Evolutionary conservation across 257 asterid genomes (phyloP).

Genomic region (Penstemon newberryi): DNA sequence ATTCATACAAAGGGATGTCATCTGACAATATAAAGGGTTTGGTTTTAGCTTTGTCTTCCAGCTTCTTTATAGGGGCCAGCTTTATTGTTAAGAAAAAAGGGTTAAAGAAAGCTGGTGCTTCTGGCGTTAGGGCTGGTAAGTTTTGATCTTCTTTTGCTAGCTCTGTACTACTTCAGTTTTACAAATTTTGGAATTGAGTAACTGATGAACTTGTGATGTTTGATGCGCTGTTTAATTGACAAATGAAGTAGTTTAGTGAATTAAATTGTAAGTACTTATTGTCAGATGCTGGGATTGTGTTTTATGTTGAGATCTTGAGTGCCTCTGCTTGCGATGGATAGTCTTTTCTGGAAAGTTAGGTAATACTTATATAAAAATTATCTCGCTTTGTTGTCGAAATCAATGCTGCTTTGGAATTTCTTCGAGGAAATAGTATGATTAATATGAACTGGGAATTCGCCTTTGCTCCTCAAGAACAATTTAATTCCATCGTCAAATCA

Average conservation of each 20-base stretch:
- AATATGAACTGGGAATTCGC: slow-evolving; percentile 1
- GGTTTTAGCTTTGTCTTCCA: slow-evolving; percentile 78
- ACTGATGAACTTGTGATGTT: not conserved
- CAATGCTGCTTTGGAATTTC: not conserved
- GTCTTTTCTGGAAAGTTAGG: not conserved
- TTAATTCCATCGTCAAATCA: not conserved
- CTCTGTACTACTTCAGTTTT: not conserved
- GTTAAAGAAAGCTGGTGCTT: slow-evolving; percentile 81
- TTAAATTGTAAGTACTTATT: slow-evolving; percentile 6
- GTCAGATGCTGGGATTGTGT: slow-evolving; percentile 18
- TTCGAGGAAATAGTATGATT: not conserved
- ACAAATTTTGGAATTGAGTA: not conserved
- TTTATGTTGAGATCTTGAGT: not conserved
- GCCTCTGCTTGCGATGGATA: not conserved
- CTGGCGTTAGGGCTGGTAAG: slow-evolving; percentile 81
- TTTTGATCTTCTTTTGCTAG: not conserved
- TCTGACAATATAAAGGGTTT: slow-evolving; percentile 78
- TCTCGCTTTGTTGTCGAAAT: not conserved
- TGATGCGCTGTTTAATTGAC: not conserved
- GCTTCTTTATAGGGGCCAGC: slow-evolving; percentile 83
- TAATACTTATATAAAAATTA: not conserved
- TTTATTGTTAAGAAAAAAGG: slow-evolving; percentile 93
- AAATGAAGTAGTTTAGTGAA: slow-evolving; percentile 7
- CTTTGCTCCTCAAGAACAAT: not conserved
- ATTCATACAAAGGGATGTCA: slow-evolving; percentile 72